These are phyloP conservation scores for Chrysoporthe cubensis DNA, from an alignment of 2,329 filamentous ascomycete species.

Conservation along the genomic window DNA sequence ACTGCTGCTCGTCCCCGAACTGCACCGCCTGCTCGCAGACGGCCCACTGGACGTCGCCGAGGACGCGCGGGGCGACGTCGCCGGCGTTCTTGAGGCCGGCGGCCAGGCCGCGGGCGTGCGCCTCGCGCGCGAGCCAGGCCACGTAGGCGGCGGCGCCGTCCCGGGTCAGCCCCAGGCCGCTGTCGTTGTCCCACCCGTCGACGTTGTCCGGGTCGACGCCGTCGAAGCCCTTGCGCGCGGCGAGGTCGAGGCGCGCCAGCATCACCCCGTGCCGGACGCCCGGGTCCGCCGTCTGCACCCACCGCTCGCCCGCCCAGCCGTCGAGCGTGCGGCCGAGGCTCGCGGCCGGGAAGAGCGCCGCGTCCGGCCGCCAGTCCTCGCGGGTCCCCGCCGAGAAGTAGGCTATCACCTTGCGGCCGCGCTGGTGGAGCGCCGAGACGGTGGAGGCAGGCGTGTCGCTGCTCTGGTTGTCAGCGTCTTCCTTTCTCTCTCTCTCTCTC, in stretches of 20 bases:
- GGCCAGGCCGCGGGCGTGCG: conserved; percentile 49
- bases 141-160: conserved; percentile 54
- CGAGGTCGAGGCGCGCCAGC: conserved; percentile 53
- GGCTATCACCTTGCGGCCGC: conserved; percentile 60
- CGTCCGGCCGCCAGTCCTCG: conserved; percentile 58
- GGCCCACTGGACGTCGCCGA: conserved; percentile 52
- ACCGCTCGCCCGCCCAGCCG: conserved; percentile 61
- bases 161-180: conserved; percentile 54
- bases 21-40: conserved; percentile 63
- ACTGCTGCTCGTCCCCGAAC: conserved; percentile 55
- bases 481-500: background rate
- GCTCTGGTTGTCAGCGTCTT: background rate
- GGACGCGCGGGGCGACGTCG: conserved; percentile 46
- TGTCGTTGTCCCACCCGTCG: conserved; percentile 58
- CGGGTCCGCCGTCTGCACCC: conserved; percentile 53
- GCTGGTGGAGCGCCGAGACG: conserved; percentile 50
- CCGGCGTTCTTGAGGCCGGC: conserved; percentile 62
- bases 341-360: conserved; percentile 45
- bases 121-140: conserved; percentile 52
- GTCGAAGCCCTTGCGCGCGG: conserved; percentile 57
- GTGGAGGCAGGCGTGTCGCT: conserved; percentile 29
- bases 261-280: conserved; percentile 57
- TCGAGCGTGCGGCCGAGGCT: conserved; percentile 56
- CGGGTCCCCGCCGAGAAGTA: conserved; percentile 67
- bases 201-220: conserved; percentile 64